Conservation (phyloP, 2,329 filamentous ascomycete genomes). For the Aspergillus unguis region DNA sequence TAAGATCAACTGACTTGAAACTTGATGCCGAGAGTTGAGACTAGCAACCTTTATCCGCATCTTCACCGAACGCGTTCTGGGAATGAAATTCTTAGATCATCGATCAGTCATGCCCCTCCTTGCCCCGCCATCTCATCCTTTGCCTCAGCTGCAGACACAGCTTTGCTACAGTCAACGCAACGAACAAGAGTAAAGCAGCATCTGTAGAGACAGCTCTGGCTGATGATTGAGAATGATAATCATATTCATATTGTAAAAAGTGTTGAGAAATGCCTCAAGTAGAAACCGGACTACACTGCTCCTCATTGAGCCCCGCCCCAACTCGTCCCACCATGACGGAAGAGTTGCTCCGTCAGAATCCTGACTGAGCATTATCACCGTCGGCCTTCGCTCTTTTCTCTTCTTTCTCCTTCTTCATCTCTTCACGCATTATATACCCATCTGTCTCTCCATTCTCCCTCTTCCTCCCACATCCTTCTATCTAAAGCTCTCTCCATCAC, state of each 20-base stretch:
- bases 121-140: constrained; percentile 18
- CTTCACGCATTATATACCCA: constrained; percentile 13
- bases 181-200: neutral
- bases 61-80: constrained; percentile 19
- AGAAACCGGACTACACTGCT: constrained; percentile 37
- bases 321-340: constrained; percentile 35
- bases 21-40: too few species aligned
- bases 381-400: constrained; percentile 24
- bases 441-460: constrained; percentile 12
- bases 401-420: constrained; percentile 16
- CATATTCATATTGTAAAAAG: neutral
- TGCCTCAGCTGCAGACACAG: neutral
- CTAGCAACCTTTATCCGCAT: constrained; percentile 7
- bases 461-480: constrained; percentile 9
- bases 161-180: neutral
- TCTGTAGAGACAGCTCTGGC: neutral
- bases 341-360: constrained; percentile 33
- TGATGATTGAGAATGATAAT: too few species aligned
- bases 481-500: constrained; percentile 13
- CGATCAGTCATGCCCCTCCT: constrained; percentile 16
- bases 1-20: too few species aligned
- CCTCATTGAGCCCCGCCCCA: constrained; percentile 27
- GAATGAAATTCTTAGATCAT: constrained; percentile 11
- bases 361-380: constrained; percentile 14
- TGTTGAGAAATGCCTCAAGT: constrained; percentile 4